Evolutionary conservation across 768 basidiomycete genomes (phyloP), one percentile per base, ranked within the genome.

Genomic region (Jaapia argillacea): DNA sequence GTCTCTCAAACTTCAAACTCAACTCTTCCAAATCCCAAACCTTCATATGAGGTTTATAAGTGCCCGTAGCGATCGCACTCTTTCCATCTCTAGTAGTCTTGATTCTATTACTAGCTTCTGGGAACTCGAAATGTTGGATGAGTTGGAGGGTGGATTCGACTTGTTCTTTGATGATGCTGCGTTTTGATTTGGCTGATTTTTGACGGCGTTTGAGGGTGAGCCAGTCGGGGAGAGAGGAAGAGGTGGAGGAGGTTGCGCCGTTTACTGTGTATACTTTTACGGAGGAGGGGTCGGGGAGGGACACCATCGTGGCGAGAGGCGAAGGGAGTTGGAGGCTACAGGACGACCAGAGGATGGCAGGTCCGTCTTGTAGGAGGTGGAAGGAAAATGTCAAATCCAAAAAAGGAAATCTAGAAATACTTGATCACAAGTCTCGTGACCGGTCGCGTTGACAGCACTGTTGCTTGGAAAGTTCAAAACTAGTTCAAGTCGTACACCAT

Each of bases 211-310:
- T 84, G 31, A 75, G 72, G 2, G 76, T 85, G 37, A 96, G 75
- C 92, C 92, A 96, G 65, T 94, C 90, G 1, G 91, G 92, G n/a
- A 96, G 72, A 27, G 91, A 84, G 0, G 91, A 85, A 1, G 90
- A 86, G 1, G 89, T 89, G 6, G 88, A 85, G 1, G 85, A 77
- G 4, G 84, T 75, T 6, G 89, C 81, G 16, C 94, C 94, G 56
- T 97, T 97, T 54, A 97, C 92, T 18, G 92, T 96, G 69, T 98
- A 98, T 28, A 94, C 87, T 60, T 84, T 89, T 49, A 85, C 80
- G 43, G 68, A 58, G 50, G 55, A 62, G 40, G 67, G 58, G 47
- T 68, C 68, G 10, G 54, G 22, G 14, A 31, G 27, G 14, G 47
- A 52, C 31, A 57, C 57, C 58, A 63, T 61, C 41, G 41, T 47